Evolutionary conservation across 192 early-diverging fungal species (phyloP).

Genomic region (Umbelopsis ramanniana): DNA sequence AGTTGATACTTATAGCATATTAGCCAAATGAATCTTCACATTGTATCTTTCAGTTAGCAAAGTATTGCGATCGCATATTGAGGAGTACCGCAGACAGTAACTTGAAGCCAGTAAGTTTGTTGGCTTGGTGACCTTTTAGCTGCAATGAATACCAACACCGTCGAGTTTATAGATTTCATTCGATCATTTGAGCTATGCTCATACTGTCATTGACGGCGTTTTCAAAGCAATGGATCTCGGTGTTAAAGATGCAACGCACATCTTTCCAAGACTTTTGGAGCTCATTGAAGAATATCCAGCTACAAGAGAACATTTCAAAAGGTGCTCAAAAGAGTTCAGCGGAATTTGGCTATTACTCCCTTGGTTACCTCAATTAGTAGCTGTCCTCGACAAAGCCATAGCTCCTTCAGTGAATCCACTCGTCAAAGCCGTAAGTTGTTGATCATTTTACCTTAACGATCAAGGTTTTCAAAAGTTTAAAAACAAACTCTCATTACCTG

Average conservation of each 20-base stretch:
- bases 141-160: not conserved
- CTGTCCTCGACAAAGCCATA: constrained; percentile 65
- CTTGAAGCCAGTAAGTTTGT: not conserved
- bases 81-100: constrained; percentile 36
- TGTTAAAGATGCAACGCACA: constrained; percentile 55
- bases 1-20: not conserved
- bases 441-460: not conserved
- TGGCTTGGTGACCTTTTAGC: not conserved
- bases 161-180: constrained; percentile 20
- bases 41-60: constrained; percentile 40
- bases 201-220: constrained; percentile 48
- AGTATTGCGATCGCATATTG: constrained; percentile 58
- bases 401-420: constrained; percentile 57
- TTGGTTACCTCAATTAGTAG: constrained; percentile 79
- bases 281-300: constrained; percentile 59
- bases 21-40: constrained; percentile 30
- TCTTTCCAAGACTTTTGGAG: constrained; percentile 74
- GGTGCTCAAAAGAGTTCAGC: constrained; percentile 34
- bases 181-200: constrained; percentile 26
- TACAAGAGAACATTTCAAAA: constrained; percentile 39
- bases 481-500: not conserved
- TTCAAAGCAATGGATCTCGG: constrained; percentile 62
- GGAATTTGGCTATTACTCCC: constrained; percentile 72
- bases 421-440: not conserved
- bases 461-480: not conserved